Base-by-base conservation (phyloP, 2,329 filamentous ascomycete species). In the Coniochaeta ligniaria region DNA sequence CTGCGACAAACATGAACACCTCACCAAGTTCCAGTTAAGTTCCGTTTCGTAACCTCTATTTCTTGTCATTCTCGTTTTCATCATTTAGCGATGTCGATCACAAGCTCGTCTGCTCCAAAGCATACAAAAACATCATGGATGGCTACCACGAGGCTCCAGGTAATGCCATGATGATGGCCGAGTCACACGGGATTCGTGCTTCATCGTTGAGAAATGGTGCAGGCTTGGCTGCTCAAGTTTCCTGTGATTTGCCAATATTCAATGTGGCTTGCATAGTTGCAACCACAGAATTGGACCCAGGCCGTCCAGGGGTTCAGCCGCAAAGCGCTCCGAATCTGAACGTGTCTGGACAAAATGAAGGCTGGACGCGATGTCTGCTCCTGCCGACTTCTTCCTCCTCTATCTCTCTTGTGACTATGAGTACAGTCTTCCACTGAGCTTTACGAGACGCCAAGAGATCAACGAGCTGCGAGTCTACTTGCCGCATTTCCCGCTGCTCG, bases 311-410 rank as follows among this genome's bases (percentile, higher is more conserved):
- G 17, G 57, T 28, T 58, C 57, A 58, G 57, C 57, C 57, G 57
- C 57, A 58, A 43, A 26, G 57, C 57, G 38, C 12, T n/a, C 36
- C 57, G 57, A 58, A 43, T 58, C 57, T 45, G 57, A 20, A 38
- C 28, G 55, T 11, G 17, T 41, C 11, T 24, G 43, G 9, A 47
- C 43, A 24, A 47, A 47, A 47, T 31, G 28, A 31, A 1, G 8
- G 6, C 12, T 24, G 5, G 43, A 12, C n/a, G 20, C 3, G 3
- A 22, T 47, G 20, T 47, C 11, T 12, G n/a, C 43, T 47, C 3
- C 8, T 24, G 9, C 12, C 20, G 6, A 20, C 41, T 17, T 22
- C 20, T 22, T 47, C 20, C 16, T 24, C 43, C 17, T 41, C 38
- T 11, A n/a, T 41, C 17, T 41, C 9, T 20, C 38, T n/a, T n/a